phyloP scores from a whole-genome alignment of 2,329 filamentous ascomycete species.

The Fusarium albidum region DNA sequence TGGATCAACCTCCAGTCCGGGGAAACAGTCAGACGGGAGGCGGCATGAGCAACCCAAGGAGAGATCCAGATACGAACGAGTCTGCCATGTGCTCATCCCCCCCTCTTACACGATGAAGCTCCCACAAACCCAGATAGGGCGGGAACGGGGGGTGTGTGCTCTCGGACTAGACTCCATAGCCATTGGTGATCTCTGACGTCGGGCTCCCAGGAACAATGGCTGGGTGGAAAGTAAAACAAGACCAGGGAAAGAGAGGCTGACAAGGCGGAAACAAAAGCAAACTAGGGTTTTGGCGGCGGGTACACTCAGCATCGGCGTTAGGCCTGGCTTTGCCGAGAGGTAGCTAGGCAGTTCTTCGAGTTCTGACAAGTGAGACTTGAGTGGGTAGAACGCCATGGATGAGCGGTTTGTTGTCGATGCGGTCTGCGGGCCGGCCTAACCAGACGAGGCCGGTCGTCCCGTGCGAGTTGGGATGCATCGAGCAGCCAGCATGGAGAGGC shows the following conservation, averaged over 20 bases:
- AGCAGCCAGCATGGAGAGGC: slow-evolving; percentile 5
- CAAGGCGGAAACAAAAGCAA: slow-evolving; percentile 17
- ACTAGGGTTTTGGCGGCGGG: slow-evolving; percentile 24
- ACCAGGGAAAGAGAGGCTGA: slow-evolving; percentile 16
- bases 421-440: slow-evolving; percentile 23
- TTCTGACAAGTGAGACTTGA: slow-evolving; percentile 22
- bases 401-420: slow-evolving; percentile 30
- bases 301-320: slow-evolving; percentile 16
- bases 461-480: slow-evolving; percentile 24
- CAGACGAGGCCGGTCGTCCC: slow-evolving; percentile 19
- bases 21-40: slow-evolving; percentile 28
- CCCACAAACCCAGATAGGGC: slow-evolving; percentile 10
- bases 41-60: slow-evolving; percentile 23
- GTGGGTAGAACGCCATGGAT: slow-evolving; percentile 15
- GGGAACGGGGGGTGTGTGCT: slow-evolving; percentile 8
- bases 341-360: slow-evolving; percentile 28
- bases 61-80: slow-evolving; percentile 27
- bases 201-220: slow-evolving; percentile 10
- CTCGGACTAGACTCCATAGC: slow-evolving; percentile 8
- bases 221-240: slow-evolving; percentile 7
- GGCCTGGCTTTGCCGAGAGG: slow-evolving; percentile 11
- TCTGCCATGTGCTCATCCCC: slow-evolving; percentile 19
- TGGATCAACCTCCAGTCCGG: slow-evolving; percentile 19
- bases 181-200: slow-evolving; percentile 15
- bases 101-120: slow-evolving; percentile 19